Evolutionary conservation across 2,329 filamentous ascomycete genomes (phyloP).

Genomic region (Furcasterigmium sp.): DNA sequence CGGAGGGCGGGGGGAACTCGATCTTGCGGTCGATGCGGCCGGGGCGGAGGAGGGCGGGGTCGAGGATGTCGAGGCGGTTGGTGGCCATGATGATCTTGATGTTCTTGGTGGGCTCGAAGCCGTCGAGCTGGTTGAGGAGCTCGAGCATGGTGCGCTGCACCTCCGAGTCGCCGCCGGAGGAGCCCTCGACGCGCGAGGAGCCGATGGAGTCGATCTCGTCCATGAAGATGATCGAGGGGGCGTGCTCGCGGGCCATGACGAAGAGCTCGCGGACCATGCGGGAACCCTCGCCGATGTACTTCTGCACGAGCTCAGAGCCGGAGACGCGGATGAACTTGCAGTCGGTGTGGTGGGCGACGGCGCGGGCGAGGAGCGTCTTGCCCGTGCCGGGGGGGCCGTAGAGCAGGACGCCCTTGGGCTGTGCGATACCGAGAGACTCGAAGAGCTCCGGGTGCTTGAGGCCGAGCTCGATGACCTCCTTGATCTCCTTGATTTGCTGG

Average conservation of each 20-base stretch:
- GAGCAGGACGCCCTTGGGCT: constrained; percentile 93
- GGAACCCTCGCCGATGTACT: constrained; percentile 97
- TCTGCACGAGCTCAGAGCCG: constrained; percentile 93
- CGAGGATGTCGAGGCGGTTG: constrained; percentile 94
- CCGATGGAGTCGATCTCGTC: constrained; percentile 99
- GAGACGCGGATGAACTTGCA: constrained; percentile 99
- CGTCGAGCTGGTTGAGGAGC: constrained; percentile 94
- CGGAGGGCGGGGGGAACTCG: constrained; percentile 94
- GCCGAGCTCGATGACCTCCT: constrained; percentile 98
- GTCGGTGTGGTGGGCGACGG: constrained; percentile 96
- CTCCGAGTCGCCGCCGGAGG: constrained; percentile 91
- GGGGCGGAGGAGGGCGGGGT: constrained; percentile 90
- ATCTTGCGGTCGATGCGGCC: constrained; percentile 98
- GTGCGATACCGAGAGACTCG: constrained; percentile 96
- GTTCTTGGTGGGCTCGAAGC: constrained; percentile 98
- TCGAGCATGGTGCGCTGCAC: constrained; percentile 99
- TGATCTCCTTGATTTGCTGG: constrained; percentile 99
- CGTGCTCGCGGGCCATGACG: constrained; percentile 97
- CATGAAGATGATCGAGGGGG: constrained; percentile 99
- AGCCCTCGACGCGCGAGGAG: constrained; percentile 92
- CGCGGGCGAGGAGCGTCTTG: constrained; percentile 91
- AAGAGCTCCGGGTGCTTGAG: constrained; percentile 98
- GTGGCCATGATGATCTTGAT: constrained; percentile 99
- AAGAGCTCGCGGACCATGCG: constrained; percentile 99
- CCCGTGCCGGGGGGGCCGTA: constrained; percentile 96